A percentile compares a stretch with the other conserved stretches of the same genome.
These are phyloP conservation scores for Candida dajiaensis DNA, from an alignment of 805 yeast species.

Conservation along the genomic window DNA sequence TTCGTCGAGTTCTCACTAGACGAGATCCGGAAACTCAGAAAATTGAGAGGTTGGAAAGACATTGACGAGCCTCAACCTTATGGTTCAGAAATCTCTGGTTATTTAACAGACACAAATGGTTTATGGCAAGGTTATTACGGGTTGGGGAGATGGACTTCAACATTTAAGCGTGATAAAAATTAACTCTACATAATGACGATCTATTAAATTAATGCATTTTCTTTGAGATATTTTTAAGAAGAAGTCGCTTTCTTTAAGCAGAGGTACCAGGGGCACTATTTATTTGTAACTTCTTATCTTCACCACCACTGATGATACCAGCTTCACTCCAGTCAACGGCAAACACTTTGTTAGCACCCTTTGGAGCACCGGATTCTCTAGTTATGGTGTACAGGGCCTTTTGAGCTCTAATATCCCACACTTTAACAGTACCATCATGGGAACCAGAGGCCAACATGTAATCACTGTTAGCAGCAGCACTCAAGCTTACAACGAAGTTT, in stretches of 20 bases:
- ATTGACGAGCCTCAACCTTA: slow-evolving; percentile 30
- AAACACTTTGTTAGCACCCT: slow-evolving; percentile 61
- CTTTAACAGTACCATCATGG: slow-evolving; percentile 93
- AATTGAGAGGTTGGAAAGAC: slow-evolving; percentile 58
- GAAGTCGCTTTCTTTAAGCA: slow-evolving; percentile 4
- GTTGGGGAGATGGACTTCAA: slow-evolving; percentile 25
- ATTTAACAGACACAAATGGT: slow-evolving; percentile 58
- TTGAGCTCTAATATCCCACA: slow-evolving; percentile 93
- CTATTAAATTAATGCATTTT: background rate
- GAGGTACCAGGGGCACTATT: slow-evolving; percentile 37
- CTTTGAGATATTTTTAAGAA: background rate
- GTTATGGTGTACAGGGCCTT: slow-evolving; percentile 76
- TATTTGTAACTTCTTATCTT: slow-evolving; percentile 88
- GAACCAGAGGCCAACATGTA: slow-evolving; percentile 85
- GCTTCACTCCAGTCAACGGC: slow-evolving; percentile 79
- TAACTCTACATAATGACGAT: background rate
- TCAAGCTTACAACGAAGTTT: slow-evolving; percentile 80
- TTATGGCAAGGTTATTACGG: slow-evolving; percentile 80
- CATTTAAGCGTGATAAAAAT: background rate
- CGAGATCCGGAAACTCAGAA: slow-evolving; percentile 55
- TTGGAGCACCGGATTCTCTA: slow-evolving; percentile 51
- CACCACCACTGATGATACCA: slow-evolving; percentile 91
- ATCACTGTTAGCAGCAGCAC: slow-evolving; percentile 69
- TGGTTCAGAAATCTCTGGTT: slow-evolving; percentile 42
- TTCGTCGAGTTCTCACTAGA: slow-evolving; percentile 65